Percentiles rank a stretch among this genome's conserved stretches.
Conservation (phyloP, 169 alveolate genomes). For the Besnoitia besnoiti region DNA sequence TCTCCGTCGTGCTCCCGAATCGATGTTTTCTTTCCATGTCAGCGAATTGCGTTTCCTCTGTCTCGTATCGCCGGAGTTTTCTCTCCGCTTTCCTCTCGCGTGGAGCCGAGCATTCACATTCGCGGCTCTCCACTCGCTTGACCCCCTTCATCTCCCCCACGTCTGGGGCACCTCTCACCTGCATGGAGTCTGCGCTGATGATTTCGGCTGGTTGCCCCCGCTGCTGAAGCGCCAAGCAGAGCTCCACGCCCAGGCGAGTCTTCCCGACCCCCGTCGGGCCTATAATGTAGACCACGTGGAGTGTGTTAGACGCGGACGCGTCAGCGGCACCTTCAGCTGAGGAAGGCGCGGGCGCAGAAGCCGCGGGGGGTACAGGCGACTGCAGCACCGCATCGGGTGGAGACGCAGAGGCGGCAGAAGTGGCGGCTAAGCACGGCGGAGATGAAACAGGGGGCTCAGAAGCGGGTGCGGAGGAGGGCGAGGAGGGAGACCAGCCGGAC, state of each 20-base stretch:
- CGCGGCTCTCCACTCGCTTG: too few species aligned
- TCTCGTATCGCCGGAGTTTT: too few species aligned
- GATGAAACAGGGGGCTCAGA: background rate
- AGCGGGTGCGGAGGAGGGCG: background rate
- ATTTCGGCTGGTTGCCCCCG: slow-evolving; percentile 52
- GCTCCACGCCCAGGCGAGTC: slow-evolving; percentile 39
- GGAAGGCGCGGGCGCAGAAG: background rate
- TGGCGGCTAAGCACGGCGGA: too few species aligned
- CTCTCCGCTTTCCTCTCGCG: too few species aligned
- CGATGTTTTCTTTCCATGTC: too few species aligned
- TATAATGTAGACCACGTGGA: slow-evolving; percentile 36
- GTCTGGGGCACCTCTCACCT: slow-evolving; percentile 2
- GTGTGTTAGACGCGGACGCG: background rate
- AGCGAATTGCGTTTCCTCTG: too few species aligned
- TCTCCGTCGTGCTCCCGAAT: too few species aligned
- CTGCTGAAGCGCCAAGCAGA: slow-evolving; percentile 11
- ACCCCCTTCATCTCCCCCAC: too few species aligned
- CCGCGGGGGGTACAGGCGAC: background rate
- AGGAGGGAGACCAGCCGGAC: too few species aligned
- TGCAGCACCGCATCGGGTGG: background rate
- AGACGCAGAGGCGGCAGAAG: too few species aligned
- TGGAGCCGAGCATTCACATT: too few species aligned
- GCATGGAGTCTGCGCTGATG: slow-evolving; percentile 67
- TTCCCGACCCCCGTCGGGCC: slow-evolving; percentile 70
- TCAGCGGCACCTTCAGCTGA: background rate